Base-by-base conservation (phyloP, 2,329 filamentous ascomycete genomes). In the Penicillium sp. region DNA sequence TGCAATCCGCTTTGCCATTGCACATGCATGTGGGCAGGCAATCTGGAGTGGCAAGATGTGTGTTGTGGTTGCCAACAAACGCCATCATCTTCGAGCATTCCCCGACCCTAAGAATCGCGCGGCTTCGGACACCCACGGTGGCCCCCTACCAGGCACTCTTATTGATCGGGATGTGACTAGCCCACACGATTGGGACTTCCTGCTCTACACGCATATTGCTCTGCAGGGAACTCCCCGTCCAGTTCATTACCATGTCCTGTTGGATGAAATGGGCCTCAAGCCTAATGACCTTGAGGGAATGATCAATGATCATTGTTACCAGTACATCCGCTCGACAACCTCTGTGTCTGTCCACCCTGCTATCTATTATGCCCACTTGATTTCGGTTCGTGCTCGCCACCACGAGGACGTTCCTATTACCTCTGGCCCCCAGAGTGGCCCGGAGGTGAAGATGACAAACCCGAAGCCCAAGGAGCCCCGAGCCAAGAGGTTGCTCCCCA, bases 221-320 rank as follows among this genome's bases (percentile, higher is more conserved):
- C 91, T 99, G 61, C 94, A 99, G 75, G 94, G 94, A 25, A 99
- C 94, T 0, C 88, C 94, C 17, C 86, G 94, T 1, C 94, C 94
- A 0, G 91, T 95, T 0, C 91, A 96, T 66, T 99, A 99, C 73
- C 88, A 93, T 59, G 88, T 97, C 14, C 85, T 99, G 22, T 70
- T 88, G 44, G 94, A 99, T 69, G 91, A 97, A 71, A 84, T 87
- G 10, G 78, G 82, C 1, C 82, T 90, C 66, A 72, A 80, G 0
- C 80, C 87, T 0, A 85, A 89, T 40, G 81, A 87, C 2, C 79
- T 99, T 0, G 89, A 96, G 67, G 87, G 87, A 53, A 88, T 97
- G 83, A 88, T 97, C 22, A 97, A 97, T 66, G 88, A 96, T 63
- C 91, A 97, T 60, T 96, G 88, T 42, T 99, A 96, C 73, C 91